Base-by-base conservation (phyloP, 164 flowering plant species). In the Berberis thunbergii region DNA sequence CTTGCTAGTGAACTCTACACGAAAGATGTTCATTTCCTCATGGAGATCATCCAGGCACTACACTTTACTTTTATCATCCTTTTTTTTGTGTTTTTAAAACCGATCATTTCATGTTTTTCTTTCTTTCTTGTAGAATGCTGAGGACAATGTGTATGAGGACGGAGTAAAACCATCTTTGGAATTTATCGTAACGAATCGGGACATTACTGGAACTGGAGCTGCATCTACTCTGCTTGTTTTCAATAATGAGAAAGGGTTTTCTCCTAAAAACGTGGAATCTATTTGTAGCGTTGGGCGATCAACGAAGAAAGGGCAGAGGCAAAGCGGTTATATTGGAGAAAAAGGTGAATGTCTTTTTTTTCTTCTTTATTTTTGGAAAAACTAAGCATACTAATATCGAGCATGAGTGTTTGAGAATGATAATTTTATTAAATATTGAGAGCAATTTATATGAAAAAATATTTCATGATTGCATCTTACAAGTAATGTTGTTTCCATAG, bases 1-100 rank as follows among this genome's bases (percentile, higher is more conserved):
- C 82, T 87, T 9, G 80, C 93, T 7, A 84, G 82, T 57, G 93
- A 87, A 50, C 86, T 87, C 11, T 87, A 87, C 54, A 65, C 88
- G 48, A 85, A 87, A 58, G 94, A 83, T 74, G 87, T 82, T 7
- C 88, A 83, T 64, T 87, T 85, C 54, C 81, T 87, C 61, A 85
- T 83, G 89, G 89, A 87, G 57, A 79, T 87, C 68, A 80, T 87
- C 38, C 88, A 87, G 81, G 89, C 84, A 3, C 41, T 4, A 26
- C 26, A 4, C 54, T 50, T 4, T 3, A 7, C 11, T 2, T 50
- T 50, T 8, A 4, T 46, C 8, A 46, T 46, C 8, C 8, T 4
- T 46, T 4, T 46, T 4, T 46, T 4, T 46, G 8, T 46, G 49
- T 46, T 46, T 46, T 46, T 46, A 4, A 4, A 4, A 46, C 49